Percentiles rank a stretch among this genome's conserved stretches.
Conservation (phyloP, 805 yeast genomes). For the Metschnikowia noctiluminum region DNA sequence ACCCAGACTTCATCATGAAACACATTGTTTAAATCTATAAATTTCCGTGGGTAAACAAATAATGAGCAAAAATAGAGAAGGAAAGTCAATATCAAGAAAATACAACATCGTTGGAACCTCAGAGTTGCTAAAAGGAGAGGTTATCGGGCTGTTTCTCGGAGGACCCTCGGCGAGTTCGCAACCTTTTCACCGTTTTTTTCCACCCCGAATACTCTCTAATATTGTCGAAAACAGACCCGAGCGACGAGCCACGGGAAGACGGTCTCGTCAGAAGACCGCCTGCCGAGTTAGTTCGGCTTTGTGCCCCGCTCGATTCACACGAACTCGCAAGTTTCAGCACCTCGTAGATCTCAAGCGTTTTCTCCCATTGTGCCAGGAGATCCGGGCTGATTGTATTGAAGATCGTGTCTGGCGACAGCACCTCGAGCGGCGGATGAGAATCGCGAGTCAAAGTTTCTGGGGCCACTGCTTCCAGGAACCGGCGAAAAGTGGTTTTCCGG, state of each 20-base stretch:
- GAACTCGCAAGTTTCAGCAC: conserved; percentile 7
- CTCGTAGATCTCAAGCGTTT: conserved; percentile 11
- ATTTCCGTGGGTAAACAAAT: background rate
- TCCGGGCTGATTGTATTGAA: conserved; percentile 5
- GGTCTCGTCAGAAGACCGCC: conserved; percentile 15
- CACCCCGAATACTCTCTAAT: conserved; percentile 28
- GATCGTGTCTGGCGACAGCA: conserved; percentile 5
- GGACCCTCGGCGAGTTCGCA: conserved; percentile 29
- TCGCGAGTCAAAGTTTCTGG: conserved; percentile 15
- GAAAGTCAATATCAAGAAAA: background rate
- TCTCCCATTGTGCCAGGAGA: conserved; percentile 17
- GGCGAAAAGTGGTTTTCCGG: conserved; percentile 9
- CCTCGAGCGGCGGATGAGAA: background rate
- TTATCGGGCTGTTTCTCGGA: conserved; percentile 8
- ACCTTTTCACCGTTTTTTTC: conserved; percentile 28
- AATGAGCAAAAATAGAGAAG: background rate
- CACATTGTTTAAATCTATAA: background rate
- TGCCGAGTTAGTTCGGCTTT: conserved; percentile 14
- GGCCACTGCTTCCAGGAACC: conserved; percentile 22
- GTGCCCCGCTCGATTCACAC: conserved; percentile 8
- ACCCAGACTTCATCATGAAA: background rate
- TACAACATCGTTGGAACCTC: background rate
- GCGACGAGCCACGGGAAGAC: conserved; percentile 28
- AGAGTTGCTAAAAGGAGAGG: background rate
- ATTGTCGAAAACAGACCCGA: conserved; percentile 30